Base-by-base conservation (phyloP, 495 filamentous ascomycete genomes). In the Rhizodiscina lignyota region DNA sequence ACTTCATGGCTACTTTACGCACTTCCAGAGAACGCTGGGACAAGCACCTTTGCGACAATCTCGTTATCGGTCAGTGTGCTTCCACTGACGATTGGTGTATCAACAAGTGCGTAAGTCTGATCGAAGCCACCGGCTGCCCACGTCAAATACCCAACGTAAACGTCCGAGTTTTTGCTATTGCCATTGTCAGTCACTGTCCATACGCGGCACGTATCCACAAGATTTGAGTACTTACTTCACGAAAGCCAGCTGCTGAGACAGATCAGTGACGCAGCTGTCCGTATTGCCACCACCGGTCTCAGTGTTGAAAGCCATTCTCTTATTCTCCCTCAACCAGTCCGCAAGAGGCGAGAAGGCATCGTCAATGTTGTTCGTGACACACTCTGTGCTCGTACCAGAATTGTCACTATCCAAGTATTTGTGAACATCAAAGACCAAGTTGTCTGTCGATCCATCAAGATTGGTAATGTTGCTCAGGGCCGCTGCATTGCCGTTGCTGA, bases 361-460 rank as follows among this genome's bases (percentile, higher is more conserved):
- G 33, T 48, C 46, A 18, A 65, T 53, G 37, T 68, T 66, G 45
- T 70, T 57, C 13, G 60, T 67, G n/a, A 57, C 53, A 52, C 71
- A 75, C 16, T 57, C 41, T 17, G 55, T 34, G 50, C 67, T 54
- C 3, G 64, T 70, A 17, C 69, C 72, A 16, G 57, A 63, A 45
- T 63, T 60, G 45, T 74, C 72, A 21, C 45, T 51, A 42, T 75
- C 72, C 22, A 74, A 60, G 46, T 74, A 76, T 36, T 65, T 51
- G 45, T 67, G 64, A 2, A 68, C 54, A 40, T 75, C 71, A 31
- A 74, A 63, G 37, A 73, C 52, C 15, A 76, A 54, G 43, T 68
- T 64, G 29, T 56, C 56, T 4, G 58, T 67, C 30, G 42, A 52
- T 15, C 63, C 66, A 43, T 72, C 67, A 3, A 59, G 64, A 45